phyloP scores from a whole-genome alignment of 768 basidiomycete genomes.

The Amanita pseudoporphyria region DNA sequence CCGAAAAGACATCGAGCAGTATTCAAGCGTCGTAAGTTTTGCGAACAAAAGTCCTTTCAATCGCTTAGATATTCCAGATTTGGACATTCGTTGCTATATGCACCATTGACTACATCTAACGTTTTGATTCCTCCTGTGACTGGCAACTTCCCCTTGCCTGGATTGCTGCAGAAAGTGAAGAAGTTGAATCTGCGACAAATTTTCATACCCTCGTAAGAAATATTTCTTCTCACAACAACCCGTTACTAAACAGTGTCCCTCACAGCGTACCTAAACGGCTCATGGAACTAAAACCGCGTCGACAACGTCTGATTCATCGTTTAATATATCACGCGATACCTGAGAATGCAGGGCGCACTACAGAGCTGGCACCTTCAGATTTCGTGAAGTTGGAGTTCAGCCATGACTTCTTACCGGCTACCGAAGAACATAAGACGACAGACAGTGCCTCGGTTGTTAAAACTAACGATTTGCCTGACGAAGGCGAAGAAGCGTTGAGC shows the following conservation, averaged over 20 bases:
- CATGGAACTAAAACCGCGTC: constrained; percentile 9
- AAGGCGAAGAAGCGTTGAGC: not conserved
- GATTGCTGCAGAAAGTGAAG: constrained; percentile 38
- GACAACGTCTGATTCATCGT: constrained; percentile 5
- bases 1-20: not conserved
- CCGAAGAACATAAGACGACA: not conserved
- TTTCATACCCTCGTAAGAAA: constrained; percentile 45
- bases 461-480: not conserved
- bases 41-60: not conserved
- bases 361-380: not conserved
- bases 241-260: not conserved
- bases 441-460: not conserved
- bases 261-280: constrained; percentile 14
- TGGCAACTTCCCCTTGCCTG: constrained; percentile 28
- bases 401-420: not conserved
- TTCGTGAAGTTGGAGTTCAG: constrained; percentile 2
- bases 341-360: not conserved
- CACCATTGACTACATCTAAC: constrained; percentile 21
- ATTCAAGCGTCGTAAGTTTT: constrained; percentile 5
- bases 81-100: constrained; percentile 50
- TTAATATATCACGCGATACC: not conserved
- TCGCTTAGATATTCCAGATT: constrained; percentile 25
- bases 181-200: constrained; percentile 16
- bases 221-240: not conserved
- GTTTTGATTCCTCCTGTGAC: constrained; percentile 39